Base-by-base conservation (phyloP, 371 early-diverging fungal genomes). In the Zancudomyces culisetae region DNA sequence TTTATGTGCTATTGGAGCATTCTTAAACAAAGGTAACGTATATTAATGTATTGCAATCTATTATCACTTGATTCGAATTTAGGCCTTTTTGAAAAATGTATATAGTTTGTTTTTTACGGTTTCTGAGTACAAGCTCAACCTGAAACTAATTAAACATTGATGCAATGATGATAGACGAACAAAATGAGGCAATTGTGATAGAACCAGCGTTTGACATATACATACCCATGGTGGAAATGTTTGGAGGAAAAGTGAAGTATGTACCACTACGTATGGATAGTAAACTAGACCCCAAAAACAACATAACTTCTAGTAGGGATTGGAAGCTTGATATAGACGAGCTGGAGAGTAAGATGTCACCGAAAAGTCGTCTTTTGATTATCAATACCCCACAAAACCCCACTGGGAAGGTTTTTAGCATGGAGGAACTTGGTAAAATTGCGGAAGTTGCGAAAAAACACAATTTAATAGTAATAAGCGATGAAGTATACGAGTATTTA, bases 321-420 rank as follows among this genome's bases (percentile, higher is more conserved):
- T 95, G 93, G 93, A 78, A 70, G 58, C 65, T 95, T 28, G 89
- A 92, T 60, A 71, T 85, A 29, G 70, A 73, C 27, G 87, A 91
- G 62, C 70, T 94, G 10, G 73, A 79, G 52, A 68, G 75, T 27
- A 83, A 85, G 48, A 73, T 92, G 51, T 86, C 79, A 0, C 66
- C 75, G 2, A 71, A 71, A 39, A 87, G 91, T 41, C 87, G 86
- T 72, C 81, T 90, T 56, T 73, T 94, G 53, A 82, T 95, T 8
- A 53, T 95, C 61, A 95, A 95, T 65, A 95, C 90, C 22, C 96
- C 96, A 26, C 88, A 95, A 68, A 95, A 95, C 65, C 96, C 96
- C 2, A 75, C 91, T 15, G 90, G 90, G 21, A 83, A 85, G 57
- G 81, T 83, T 21, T 95, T 87, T 62, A 73, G 78, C 15, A 72